Evolutionary conservation across 306 rosid genomes (phyloP), one percentile per base, ranked within the genome.

Genomic region (Coriaria nepalensis): DNA sequence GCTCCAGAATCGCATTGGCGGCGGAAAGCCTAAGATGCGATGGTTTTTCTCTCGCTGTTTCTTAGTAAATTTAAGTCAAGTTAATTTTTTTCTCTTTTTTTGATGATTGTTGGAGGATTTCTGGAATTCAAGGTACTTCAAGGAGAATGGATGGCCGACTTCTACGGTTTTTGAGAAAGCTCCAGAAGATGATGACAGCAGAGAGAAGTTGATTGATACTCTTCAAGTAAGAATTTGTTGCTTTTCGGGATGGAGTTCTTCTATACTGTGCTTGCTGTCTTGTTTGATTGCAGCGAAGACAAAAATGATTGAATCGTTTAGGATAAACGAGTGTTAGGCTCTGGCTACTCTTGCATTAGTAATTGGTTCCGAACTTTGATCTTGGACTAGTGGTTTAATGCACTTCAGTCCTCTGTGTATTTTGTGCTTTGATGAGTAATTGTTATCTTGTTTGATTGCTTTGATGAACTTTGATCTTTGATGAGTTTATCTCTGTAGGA

Each of bases 11-110:
- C 83, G 40, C 56, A 61, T 90, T 45, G 94, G 95, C 37, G 95
- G 98, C 33, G 97, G 95, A 61, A 85, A 85, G 47, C 97, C 98
- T 53, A 90, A 90, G 81, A 90, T 90, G 98, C 87, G 94, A 69
- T 90, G 98, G 95, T 78, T 46, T 34, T 2, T 14, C 37, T 53
- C 10, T 43, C 7, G 35, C 37, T 5, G 2, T 8, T 4, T 13
- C 1, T 4, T 3, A 10, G 41, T 6, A 13, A 5, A 33, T 35
- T 49, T 34, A 6, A 49, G 46, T 15, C 6, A 43, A 6, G 47
- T 35, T 42, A 34, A 10, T 35, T 54, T 43, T 9, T 36, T 43
- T 14, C 9, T 10, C 8, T 0, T 47, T 39, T 35, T 42, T 41
- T 6, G 53, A 43, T 37, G 63, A 35, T 41, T 20, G 35, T 40